Evolutionary conservation across 345 rosid species (phyloP), one percentile per base, ranked within the genome.

Genomic region (Durio zibethinus): DNA sequence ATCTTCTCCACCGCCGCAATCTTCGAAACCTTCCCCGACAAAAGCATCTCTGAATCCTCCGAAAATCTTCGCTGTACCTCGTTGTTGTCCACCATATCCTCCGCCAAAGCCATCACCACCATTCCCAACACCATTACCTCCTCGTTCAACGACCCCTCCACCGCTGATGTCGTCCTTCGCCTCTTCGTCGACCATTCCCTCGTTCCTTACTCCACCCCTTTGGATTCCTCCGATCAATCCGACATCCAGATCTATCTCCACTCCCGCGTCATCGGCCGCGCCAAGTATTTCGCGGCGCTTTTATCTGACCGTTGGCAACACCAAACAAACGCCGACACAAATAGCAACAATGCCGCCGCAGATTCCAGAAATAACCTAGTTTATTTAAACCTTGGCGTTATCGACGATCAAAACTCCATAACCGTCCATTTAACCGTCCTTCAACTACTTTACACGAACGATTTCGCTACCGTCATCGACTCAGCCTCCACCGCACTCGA

Each of bases 291-390:
- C 81, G 76, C 84, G 63, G 87, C 95, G 4, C 87, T 88, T 29
- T 82, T 91, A 38, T 91, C 95, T 43, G 90, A 84, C 33, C 89
- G 93, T 4, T 91, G 95, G 95, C 83, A 82, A 29, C 69, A 72
- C 60, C 54, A 74, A 25, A 14, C 52, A 47, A 47, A 47, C 18
- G 9, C 52, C 16, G 18, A 47, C 18, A 47, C 18, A 11, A 45
- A 12, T 16, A 48, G 53, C 29, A 29, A 45, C 25, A 70, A 60
- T 60, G 45, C 40, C 35, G 50, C 65, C 1, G 15, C 71, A 15
- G 79, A 68, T 20, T 27, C 72, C 40, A 50, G 53, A 7, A 43
- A 18, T 14, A 65, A 72, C 23, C n/a, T 65, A 20, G 53, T 77
- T 47, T 79, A 25, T 25, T 79, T 85, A 60, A 82, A 81, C 43